Evolutionary conservation across 441 rosid species (phyloP), one percentile per base, ranked within the genome.

Genomic region (Erodium trifolium): DNA sequence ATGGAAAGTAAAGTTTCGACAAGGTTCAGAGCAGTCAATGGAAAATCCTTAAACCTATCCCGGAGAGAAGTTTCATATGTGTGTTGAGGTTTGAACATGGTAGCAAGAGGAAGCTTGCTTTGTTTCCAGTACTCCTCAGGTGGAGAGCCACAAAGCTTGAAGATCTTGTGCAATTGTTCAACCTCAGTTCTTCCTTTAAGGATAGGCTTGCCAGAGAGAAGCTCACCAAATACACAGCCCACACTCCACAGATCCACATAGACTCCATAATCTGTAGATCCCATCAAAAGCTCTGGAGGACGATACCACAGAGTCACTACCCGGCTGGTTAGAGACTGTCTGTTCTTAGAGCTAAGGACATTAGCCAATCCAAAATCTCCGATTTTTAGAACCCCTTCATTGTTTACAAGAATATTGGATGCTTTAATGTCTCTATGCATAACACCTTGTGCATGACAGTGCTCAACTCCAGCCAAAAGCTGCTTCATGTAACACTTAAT

Each of bases 281-380:
- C 97, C 68, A 93, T 91, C 72, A 93, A 82, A 74, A 93, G 98
- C 72, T 93, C 97, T 0, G 98, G 98, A 27, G 97, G 97, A 75
- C 97, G 84, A 78, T 93, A 93, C 98, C 98, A 93, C 57, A 93
- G 92, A 35, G 97, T 93, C 76, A 93, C 94, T 39, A 93, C 98
- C 27, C 90, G 96, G 76, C 93, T 91, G 23, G 97, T 93, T 87
- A 89, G 71, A 4, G 83, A 85, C 66, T 69, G 73, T 27, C 65
- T 80, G 39, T 84, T 74, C 4, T 73, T 75, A 60, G 96, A 91
- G 69, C 88, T 72, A 41, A 83, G 91, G 78, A 83, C 79, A 68
- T 85, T 89, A 0, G 99, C 96, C 63, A 93, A 77, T 39, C 99
- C 99, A 29, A 93, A 93, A 78, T 93, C 99, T 1, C 96, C 96